A percentile compares a stretch with the other conserved stretches of the same genome.
Conservation (phyloP, 495 filamentous ascomycete genomes). For the Aspergillus avenaceus region DNA sequence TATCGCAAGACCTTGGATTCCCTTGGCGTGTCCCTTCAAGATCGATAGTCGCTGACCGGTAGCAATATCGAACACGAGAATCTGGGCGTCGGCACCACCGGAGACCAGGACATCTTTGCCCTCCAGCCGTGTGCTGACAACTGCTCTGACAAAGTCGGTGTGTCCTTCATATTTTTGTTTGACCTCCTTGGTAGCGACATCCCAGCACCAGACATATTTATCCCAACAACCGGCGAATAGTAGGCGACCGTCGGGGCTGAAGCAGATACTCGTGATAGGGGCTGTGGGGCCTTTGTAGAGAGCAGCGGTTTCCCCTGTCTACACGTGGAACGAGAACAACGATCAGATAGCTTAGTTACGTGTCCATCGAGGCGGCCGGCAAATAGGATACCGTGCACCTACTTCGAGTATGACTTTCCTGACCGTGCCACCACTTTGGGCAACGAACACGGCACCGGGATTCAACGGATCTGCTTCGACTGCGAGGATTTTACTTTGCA, state of each 20-base stretch:
- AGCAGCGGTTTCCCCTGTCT: conserved; percentile 48
- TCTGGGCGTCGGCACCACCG: conserved; percentile 80
- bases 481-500: conserved; percentile 83
- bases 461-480: conserved; percentile 64
- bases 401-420: conserved; percentile 72
- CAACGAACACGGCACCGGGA: conserved; percentile 63
- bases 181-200: conserved; percentile 48
- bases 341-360: conserved; percentile 5
- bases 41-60: conserved; percentile 66
- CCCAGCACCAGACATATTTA: conserved; percentile 83
- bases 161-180: conserved; percentile 68
- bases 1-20: conserved; percentile 68
- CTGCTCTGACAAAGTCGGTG: conserved; percentile 82
- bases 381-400: conserved; percentile 40
- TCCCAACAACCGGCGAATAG: conserved; percentile 93
- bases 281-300: conserved; percentile 71
- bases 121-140: conserved; percentile 48
- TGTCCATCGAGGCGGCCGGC: neutral
- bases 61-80: conserved; percentile 74
- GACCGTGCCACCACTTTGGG: conserved; percentile 76
- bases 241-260: conserved; percentile 55
- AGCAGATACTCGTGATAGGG: conserved; percentile 72
- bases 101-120: conserved; percentile 70
- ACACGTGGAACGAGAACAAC: conserved; percentile 1
- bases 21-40: conserved; percentile 74